phyloP scores from a whole-genome alignment of 495 filamentous ascomycete species.

The Neurospora tetrasperma region DNA sequence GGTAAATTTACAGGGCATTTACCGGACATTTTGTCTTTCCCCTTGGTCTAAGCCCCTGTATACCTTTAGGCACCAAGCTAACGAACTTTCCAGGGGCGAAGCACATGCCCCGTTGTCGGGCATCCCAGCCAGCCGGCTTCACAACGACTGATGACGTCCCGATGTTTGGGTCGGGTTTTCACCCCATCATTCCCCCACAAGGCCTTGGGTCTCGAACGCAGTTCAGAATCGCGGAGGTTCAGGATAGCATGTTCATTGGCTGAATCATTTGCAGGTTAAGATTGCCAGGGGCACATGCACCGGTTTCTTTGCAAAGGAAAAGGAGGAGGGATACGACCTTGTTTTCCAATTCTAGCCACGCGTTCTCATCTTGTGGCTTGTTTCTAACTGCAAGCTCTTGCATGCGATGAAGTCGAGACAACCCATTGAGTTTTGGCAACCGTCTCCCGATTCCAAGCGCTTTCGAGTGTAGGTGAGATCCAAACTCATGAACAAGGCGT shows the following conservation, averaged over 20 bases:
- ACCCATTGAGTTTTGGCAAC: not conserved
- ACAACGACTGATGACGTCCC: not conserved
- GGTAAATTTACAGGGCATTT: too few relatives aligned
- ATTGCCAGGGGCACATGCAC: not conserved
- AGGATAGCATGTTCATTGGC: not conserved
- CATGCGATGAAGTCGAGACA: not conserved
- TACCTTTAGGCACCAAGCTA: too few relatives aligned
- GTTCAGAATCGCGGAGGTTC: not conserved
- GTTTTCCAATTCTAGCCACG: not conserved
- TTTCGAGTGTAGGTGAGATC: not conserved
- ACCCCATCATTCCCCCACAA: not conserved
- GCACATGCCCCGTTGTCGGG: not conserved
- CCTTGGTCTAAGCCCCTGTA: too few relatives aligned
- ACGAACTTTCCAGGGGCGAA: too few relatives aligned
- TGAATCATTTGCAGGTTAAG: not conserved
- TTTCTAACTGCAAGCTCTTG: not conserved
- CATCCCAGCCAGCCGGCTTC: not conserved
- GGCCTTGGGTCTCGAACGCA: not conserved
- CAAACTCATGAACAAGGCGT: not conserved
- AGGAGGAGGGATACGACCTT: not conserved
- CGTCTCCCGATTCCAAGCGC: not conserved
- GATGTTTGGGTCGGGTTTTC: not conserved
- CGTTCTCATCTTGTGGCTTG: not conserved
- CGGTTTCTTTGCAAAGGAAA: not conserved
- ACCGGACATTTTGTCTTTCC: too few relatives aligned